A percentile compares a stretch with the other conserved stretches of the same genome.
phyloP scores from a whole-genome alignment of 2,329 filamentous ascomycete species.

The Penicillium vulpinum region DNA sequence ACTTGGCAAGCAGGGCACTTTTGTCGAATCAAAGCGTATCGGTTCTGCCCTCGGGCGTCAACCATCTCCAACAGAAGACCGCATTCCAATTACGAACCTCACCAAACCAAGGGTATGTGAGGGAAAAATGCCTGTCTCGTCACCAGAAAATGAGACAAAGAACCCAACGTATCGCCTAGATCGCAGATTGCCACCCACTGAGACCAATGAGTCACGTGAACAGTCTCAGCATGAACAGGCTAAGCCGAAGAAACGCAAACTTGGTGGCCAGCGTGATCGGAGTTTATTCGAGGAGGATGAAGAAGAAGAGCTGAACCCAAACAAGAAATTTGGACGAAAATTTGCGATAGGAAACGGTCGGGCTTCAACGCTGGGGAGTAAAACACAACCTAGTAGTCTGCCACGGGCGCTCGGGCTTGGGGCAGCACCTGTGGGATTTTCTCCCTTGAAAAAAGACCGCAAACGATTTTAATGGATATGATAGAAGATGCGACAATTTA shows the following conservation, averaged over 20 bases:
- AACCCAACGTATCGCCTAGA: conserved; percentile 4
- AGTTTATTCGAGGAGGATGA: conserved; percentile 70
- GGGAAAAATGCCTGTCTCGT: neutral
- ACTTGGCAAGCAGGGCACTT: neutral
- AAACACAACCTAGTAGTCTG: conserved; percentile 11
- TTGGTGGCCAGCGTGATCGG: conserved; percentile 60
- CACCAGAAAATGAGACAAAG: conserved; percentile 1
- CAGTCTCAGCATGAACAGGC: conserved; percentile 31
- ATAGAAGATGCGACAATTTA: neutral
- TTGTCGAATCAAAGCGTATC: neutral
- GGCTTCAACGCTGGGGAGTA: conserved; percentile 18
- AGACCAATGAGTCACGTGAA: conserved; percentile 26
- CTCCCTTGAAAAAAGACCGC: conserved; percentile 70
- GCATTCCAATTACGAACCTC: conserved; percentile 4
- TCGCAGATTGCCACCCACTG: conserved; percentile 5
- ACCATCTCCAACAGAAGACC: neutral
- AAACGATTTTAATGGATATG: conserved; percentile 38
- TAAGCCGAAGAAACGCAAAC: conserved; percentile 70
- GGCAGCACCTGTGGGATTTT: conserved; percentile 59
- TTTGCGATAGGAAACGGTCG: conserved; percentile 24
- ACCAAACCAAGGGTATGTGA: conserved; percentile 10
- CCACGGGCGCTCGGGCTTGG: conserved; percentile 38
- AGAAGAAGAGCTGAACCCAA: conserved; percentile 22
- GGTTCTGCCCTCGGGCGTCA: conserved; percentile 5
- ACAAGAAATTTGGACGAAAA: conserved; percentile 29